Base-by-base conservation (phyloP, 495 filamentous ascomycete species). In the Penicillium odoratum region DNA sequence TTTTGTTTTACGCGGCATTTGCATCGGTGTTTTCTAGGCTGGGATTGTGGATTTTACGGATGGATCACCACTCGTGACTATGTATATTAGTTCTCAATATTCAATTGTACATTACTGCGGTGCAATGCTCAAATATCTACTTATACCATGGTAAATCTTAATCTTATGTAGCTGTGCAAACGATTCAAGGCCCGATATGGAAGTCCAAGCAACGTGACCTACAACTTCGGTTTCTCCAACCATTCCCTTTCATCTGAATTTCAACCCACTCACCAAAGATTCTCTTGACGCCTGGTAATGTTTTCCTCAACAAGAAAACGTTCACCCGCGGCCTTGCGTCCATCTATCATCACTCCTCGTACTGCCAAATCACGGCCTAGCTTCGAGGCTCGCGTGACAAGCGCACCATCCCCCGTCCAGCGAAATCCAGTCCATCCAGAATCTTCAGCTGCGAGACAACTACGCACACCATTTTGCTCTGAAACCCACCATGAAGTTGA, bases 231-330 rank as follows among this genome's bases (percentile, higher is more conserved):
- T 11, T 36, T n/a, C 11, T 40, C 0, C 15, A 13, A 40, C n/a
- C 3, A 40, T 16, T 40, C 5, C 38, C 38, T 16, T 40, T n/a
- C 38, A 40, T 7, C 15, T 40, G 15, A 40, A n/a, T 2, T n/a
- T 16, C 38, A 40, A 16, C 4, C 13, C 13, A 40, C 15, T 6
- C 0, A 40, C 15, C 13, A 5, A 4, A 1, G 4, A 40, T 40
- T 16, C 15, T 7, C n/a, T 40, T 15, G 15, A 16, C 4, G 15
- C 15, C 15, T 6, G 33, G 72, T 72, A 65, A 48, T 52, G 40
- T 61, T 53, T 0, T 51, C 48, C n/a, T 31, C 30, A 29, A 74
- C 68, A 43, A 68, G 62, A 56, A 63, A 65, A 57, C 64, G 63
- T 21, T 53, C 65, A 30, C 50, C 59, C 11, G 42, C 30, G 15